Base-by-base conservation (phyloP, 2,329 filamentous ascomycete species). In the Aschersonia sp. region DNA sequence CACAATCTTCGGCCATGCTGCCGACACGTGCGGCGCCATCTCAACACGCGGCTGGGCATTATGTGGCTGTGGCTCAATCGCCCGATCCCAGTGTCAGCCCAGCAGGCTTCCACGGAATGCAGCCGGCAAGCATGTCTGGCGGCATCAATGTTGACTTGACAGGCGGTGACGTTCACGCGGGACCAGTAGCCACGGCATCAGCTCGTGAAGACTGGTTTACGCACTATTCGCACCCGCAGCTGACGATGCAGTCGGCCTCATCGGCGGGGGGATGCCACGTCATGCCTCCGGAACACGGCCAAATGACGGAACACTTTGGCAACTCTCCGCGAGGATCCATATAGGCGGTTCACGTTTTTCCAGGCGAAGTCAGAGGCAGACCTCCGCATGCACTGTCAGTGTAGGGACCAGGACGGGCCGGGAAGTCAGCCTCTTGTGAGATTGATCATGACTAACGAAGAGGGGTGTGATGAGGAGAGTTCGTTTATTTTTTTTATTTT, bases 91-190 rank as follows among this genome's bases (percentile, higher is more conserved):
- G 46, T 4, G 40, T 42, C 10, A 41, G n/a, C 32, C 44, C 44
- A 10, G 32, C 30, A 30, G 40, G 43, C 35, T 50, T 50, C 44
- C 44, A 44, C 30, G 32, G 44, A n/a, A 44, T 48, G 30, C 41
- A n/a, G 31, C 20, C 40, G 5, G 30, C 46, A 32, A 41, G 40
- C 28, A 44, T 48, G 3, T 6, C 46, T 20, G 32, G 46, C 35
- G 31, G 46, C 30, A 44, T 50, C 46, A 32, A 48, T 45, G 29
- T 48, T 20, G 49, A 48, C 10, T 46, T 50, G 48, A 40, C n/a
- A 43, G 38, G 31, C 12, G 40, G 43, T 35, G 30, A 35, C 43
- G 35, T 44, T 4, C 12, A 32, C 5, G 30, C 29, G 29, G 29
- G 35, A 29, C 20, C 44, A 28, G 44, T 32, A 10, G 40, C 30